Evolutionary conservation across 805 yeast species (phyloP).

Genomic region (Candida chauliodis): DNA sequence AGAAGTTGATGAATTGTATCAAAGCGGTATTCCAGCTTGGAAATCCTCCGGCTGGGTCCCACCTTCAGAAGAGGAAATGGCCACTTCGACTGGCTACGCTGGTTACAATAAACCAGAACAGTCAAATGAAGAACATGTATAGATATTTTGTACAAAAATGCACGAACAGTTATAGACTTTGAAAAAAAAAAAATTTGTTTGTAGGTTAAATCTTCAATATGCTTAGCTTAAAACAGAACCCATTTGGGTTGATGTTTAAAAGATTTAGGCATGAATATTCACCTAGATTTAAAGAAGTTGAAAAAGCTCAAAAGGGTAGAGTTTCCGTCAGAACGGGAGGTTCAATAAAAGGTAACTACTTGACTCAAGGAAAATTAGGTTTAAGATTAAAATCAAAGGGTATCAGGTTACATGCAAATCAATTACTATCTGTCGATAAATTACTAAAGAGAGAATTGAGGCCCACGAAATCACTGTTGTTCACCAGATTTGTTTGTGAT

Average conservation of each 20-base stretch:
- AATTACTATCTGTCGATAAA: slow-evolving; percentile 85
- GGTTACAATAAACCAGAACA: slow-evolving; percentile 27
- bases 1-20: slow-evolving; percentile 44
- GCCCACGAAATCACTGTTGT: slow-evolving; percentile 68
- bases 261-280: slow-evolving; percentile 68
- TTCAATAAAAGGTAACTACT: slow-evolving; percentile 79
- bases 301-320: slow-evolving; percentile 89
- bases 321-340: slow-evolving; percentile 95
- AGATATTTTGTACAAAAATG: slow-evolving; percentile 1
- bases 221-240: no score
- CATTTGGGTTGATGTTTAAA: slow-evolving; percentile 5
- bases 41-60: slow-evolving; percentile 50
- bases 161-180: no score
- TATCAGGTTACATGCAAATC: slow-evolving; percentile 77
- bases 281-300: slow-evolving; percentile 65
- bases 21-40: slow-evolving; percentile 34
- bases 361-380: slow-evolving; percentile 81
- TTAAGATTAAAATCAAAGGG: slow-evolving; percentile 89
- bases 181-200: no score
- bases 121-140: slow-evolving; percentile 25
- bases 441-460: slow-evolving; percentile 81
- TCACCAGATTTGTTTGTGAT: slow-evolving; percentile 79
- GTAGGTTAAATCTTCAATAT: no score
- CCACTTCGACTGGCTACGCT: slow-evolving; percentile 33
- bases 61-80: slow-evolving; percentile 32